These are phyloP conservation scores for Cordyceps militaris DNA, from an alignment of 2,329 filamentous ascomycete species.

Conservation along the genomic window DNA sequence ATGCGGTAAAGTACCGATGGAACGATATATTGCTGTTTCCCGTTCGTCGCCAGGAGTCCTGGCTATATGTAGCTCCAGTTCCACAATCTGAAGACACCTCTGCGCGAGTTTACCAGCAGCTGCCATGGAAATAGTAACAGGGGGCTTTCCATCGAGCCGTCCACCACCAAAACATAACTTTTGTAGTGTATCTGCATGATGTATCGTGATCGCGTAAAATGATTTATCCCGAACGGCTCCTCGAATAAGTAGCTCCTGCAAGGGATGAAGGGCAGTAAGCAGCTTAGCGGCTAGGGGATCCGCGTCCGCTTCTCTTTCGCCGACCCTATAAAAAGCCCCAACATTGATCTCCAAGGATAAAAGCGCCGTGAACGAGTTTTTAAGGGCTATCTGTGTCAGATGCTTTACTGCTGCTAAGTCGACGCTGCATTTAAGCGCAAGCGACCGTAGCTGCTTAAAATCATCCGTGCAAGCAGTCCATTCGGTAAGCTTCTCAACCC, in stretches of 20 bases:
- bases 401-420: background rate
- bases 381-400: background rate
- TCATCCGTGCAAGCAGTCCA: background rate
- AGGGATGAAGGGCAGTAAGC: background rate
- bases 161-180: background rate
- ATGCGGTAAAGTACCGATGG: background rate
- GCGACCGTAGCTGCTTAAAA: slow-evolving; percentile 1
- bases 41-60: slow-evolving; percentile 1
- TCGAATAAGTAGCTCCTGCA: background rate
- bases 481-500: slow-evolving; percentile 3
- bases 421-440: background rate
- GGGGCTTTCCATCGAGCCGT: background rate
- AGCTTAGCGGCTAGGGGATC: slow-evolving; percentile 1
- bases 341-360: slow-evolving; percentile 1
- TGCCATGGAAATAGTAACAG: background rate
- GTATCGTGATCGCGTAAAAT: slow-evolving; percentile 1
- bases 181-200: background rate
- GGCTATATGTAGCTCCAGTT: slow-evolving; percentile 1
- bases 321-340: background rate
- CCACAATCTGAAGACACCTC: background rate
- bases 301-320: slow-evolving; percentile 2
- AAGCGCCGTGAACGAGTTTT: background rate
- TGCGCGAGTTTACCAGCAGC: background rate
- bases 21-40: slow-evolving; percentile 4
- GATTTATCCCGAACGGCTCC: background rate